Percentiles rank a stretch among this genome's conserved stretches.
These are phyloP conservation scores for Batkoa obscura DNA, from an alignment of 371 early-diverging fungal species.

Conservation along the genomic window DNA sequence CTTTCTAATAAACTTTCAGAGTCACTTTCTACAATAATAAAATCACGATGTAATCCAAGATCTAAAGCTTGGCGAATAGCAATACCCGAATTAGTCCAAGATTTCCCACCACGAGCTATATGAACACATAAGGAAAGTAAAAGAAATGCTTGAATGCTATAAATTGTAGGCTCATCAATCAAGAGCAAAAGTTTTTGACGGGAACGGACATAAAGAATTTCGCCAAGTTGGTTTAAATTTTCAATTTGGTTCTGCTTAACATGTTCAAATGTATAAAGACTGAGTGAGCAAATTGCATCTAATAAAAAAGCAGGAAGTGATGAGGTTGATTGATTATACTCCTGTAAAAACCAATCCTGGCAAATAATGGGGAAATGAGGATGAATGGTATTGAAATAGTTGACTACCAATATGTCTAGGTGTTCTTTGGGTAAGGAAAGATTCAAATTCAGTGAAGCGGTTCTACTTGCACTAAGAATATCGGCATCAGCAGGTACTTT, in stretches of 20 bases:
- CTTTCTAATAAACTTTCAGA: slow-evolving; percentile 12
- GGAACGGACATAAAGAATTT: not conserved
- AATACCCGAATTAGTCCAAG: slow-evolving; percentile 18
- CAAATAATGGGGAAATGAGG: slow-evolving; percentile 42
- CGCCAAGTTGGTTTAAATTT: not conserved
- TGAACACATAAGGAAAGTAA: slow-evolving; percentile 9
- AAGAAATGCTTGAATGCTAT: slow-evolving; percentile 13
- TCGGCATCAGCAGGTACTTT: not conserved
- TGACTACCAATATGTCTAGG: slow-evolving; percentile 30
- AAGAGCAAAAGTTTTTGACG: not conserved
- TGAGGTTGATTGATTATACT: slow-evolving; percentile 17
- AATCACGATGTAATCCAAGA: slow-evolving; percentile 38
- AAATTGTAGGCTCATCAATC: not conserved
- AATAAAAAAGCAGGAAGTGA: slow-evolving; percentile 44
- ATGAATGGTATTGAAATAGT: slow-evolving; percentile 43
- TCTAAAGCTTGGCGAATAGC: slow-evolving; percentile 49
- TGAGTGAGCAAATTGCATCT: slow-evolving; percentile 39
- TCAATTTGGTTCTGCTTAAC: not conserved
- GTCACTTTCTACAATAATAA: not conserved
- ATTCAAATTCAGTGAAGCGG: not conserved
- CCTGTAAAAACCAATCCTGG: slow-evolving; percentile 31
- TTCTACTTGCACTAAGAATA: not conserved
- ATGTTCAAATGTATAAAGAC: not conserved
- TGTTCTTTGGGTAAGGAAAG: not conserved
- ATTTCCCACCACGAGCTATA: not conserved